Percentiles rank a stretch among this genome's conserved stretches.
phyloP scores from a whole-genome alignment of 2,329 filamentous ascomycete species.

The Epichloe coenophiala region DNA sequence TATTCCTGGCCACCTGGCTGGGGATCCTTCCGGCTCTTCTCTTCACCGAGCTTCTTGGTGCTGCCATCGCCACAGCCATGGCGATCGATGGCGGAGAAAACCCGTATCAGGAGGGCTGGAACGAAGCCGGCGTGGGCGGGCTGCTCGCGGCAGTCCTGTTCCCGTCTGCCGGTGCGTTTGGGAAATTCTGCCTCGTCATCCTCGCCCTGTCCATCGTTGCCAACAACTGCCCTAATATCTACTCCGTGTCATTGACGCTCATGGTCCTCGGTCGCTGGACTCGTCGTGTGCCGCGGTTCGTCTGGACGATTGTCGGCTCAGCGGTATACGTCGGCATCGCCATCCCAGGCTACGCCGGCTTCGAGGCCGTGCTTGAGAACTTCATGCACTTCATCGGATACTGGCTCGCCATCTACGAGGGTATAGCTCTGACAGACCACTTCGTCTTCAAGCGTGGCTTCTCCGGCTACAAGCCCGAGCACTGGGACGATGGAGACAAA shows the following conservation, averaged over 20 bases:
- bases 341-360: constrained; percentile 55
- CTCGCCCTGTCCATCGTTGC: constrained; percentile 54
- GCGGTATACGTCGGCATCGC: constrained; percentile 54
- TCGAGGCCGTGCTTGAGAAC: constrained; percentile 51
- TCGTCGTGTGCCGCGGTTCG: constrained; percentile 49
- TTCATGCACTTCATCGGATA: constrained; percentile 60
- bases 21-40: too few relatives aligned
- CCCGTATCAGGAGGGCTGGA: too few relatives aligned
- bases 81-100: too few relatives aligned
- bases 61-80: too few relatives aligned
- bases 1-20: too few relatives aligned
- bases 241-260: constrained; percentile 54
- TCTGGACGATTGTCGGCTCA: constrained; percentile 51
- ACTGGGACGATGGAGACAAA: constrained; percentile 42
- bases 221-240: constrained; percentile 61
- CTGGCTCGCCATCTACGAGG: constrained; percentile 64
- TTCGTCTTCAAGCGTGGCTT: constrained; percentile 53
- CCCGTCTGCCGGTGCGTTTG: too few relatives aligned
- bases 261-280: constrained; percentile 47
- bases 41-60: too few relatives aligned
- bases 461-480: constrained; percentile 39
- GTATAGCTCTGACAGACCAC: constrained; percentile 52
- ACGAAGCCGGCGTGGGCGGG: too few relatives aligned
- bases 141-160: too few relatives aligned
- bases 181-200: constrained; percentile 30